phyloP scores from a whole-genome alignment of 73 alveolate genomes.

The Paramecium pentaurelia region DNA sequence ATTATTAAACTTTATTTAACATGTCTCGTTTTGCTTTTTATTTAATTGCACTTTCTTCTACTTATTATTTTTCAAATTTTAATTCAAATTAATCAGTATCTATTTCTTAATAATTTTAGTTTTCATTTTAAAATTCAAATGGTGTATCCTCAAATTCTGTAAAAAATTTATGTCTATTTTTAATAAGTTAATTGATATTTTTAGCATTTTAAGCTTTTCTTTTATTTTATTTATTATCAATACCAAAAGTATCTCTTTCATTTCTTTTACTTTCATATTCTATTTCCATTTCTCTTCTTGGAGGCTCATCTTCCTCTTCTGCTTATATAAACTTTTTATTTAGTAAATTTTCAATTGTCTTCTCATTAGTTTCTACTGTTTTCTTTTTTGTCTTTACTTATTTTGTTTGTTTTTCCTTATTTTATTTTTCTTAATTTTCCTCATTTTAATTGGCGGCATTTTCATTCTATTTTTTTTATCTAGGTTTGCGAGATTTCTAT shows the following conservation, averaged over 20 bases:
- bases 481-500: not conserved
- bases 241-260: not conserved
- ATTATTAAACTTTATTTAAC: not conserved
- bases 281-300: not conserved
- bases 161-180: constrained; percentile 7
- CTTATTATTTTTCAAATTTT: not conserved
- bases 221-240: not conserved
- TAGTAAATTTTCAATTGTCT: not conserved
- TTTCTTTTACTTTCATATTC: not conserved
- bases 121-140: not conserved
- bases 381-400: not conserved
- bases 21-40: not conserved
- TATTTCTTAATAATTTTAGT: not conserved
- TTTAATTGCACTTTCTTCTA: not conserved
- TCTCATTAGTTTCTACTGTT: not conserved
- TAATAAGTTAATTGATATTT: not conserved
- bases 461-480: not conserved
- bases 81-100: not conserved
- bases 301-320: not conserved
- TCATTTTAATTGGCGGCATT: constrained; percentile 2
- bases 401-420: not conserved
- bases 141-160: constrained; percentile 5
- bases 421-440: not conserved
- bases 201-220: not conserved
- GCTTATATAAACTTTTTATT: not conserved